Evolutionary conservation across 192 early-diverging fungal species (phyloP).

Genomic region (Cladochytrium replicatum): DNA sequence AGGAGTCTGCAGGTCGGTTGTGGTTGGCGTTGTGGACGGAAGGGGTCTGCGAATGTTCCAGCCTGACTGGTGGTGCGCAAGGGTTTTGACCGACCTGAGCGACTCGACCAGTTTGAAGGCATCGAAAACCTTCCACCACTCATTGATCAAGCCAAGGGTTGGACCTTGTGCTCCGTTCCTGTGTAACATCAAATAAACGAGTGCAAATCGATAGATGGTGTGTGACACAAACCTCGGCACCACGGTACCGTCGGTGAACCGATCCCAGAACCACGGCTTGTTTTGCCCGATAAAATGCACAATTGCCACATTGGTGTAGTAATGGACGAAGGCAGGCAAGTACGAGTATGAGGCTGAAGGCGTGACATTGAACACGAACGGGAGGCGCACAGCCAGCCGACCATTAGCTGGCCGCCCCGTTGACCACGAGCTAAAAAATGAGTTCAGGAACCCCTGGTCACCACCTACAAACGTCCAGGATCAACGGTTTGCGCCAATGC

Average conservation of each 20-base stretch:
- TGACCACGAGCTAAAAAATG: slow-evolving; percentile 74
- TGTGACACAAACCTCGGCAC: slow-evolving; percentile 18
- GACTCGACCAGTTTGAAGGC: background rate
- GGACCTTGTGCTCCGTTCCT: slow-evolving; percentile 39
- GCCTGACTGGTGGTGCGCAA: too few species aligned
- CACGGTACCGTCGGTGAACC: slow-evolving; percentile 49
- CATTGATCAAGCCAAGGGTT: slow-evolving; percentile 41
- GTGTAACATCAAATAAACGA: too few species aligned
- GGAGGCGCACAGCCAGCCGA: slow-evolving; percentile 42
- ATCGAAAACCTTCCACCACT: slow-evolving; percentile 70
- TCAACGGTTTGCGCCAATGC: too few species aligned
- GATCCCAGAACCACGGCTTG: slow-evolving; percentile 84
- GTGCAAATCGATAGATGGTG: too few species aligned
- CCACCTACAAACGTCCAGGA: slow-evolving; percentile 68
- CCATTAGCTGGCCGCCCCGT: slow-evolving; percentile 12
- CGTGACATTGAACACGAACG: slow-evolving; percentile 87
- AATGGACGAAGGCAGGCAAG: slow-evolving; percentile 71
- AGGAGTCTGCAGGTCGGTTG: too few species aligned
- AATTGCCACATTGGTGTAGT: slow-evolving; percentile 57
- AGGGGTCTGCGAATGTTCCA: too few species aligned
- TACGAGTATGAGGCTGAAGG: slow-evolving; percentile 72
- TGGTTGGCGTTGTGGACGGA: too few species aligned
- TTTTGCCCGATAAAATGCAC: slow-evolving; percentile 82
- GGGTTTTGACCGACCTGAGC: too few species aligned
- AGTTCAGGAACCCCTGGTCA: slow-evolving; percentile 90